Conservation (phyloP, 2,329 filamentous ascomycete genomes). For the Ascochyta clinopodiicola region DNA sequence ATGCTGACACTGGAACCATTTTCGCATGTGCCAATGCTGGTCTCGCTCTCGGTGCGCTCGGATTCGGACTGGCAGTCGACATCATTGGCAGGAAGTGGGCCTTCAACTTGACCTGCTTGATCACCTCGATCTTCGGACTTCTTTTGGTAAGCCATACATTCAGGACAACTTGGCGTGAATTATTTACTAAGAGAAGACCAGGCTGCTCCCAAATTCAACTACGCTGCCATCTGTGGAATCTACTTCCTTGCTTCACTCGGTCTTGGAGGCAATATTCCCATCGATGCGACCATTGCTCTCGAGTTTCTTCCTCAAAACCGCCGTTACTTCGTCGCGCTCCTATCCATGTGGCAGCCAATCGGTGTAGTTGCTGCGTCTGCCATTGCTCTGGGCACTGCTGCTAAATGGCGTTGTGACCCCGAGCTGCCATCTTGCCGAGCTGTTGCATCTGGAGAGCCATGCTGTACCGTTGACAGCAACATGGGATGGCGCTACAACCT, state of each 20-base stretch:
- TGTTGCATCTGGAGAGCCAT: slow-evolving; percentile 23
- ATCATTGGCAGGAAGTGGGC: slow-evolving; percentile 39
- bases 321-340: slow-evolving; percentile 36
- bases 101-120: slow-evolving; percentile 37
- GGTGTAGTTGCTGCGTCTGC: slow-evolving; percentile 37
- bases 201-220: slow-evolving; percentile 41
- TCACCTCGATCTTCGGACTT: slow-evolving; percentile 37
- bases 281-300: slow-evolving; percentile 36
- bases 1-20: slow-evolving; percentile 30
- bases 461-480: slow-evolving; percentile 32
- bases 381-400: slow-evolving; percentile 37
- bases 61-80: slow-evolving; percentile 36
- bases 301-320: slow-evolving; percentile 38
- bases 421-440: slow-evolving; percentile 25
- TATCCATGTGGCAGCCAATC: slow-evolving; percentile 42
- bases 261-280: slow-evolving; percentile 38
- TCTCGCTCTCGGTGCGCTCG: slow-evolving; percentile 35
- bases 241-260: slow-evolving; percentile 37
- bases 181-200: slow-evolving; percentile 12
- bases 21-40: slow-evolving; percentile 40
- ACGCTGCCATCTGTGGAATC: slow-evolving; percentile 37
- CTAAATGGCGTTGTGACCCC: slow-evolving; percentile 38
- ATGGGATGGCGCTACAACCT: slow-evolving; percentile 43
- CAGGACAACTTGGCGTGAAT: not conserved
- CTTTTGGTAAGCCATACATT: slow-evolving; percentile 22